These are phyloP conservation scores for Cystobasidium ongulense DNA, from an alignment of 768 basidiomycete genomes.

Conservation along the genomic window DNA sequence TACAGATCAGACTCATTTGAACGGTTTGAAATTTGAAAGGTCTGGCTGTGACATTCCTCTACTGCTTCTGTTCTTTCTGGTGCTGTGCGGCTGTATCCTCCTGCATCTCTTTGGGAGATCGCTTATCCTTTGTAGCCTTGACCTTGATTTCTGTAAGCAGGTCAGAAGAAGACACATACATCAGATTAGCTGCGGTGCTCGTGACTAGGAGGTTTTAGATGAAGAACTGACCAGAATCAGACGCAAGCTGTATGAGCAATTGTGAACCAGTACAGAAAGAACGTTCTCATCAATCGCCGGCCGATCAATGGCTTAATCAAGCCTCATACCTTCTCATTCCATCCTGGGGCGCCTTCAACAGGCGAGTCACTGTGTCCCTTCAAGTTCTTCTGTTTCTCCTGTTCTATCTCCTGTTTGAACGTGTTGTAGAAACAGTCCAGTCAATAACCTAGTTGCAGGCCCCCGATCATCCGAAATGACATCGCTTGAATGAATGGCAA, in stretches of 20 bases:
- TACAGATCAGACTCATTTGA: too few species aligned
- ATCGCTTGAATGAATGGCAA: not conserved
- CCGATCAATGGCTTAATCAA: not conserved
- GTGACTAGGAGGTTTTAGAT: not conserved
- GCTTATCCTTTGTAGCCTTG: slow-evolving; percentile 11
- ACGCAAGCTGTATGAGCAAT: not conserved
- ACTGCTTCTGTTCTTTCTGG: slow-evolving; percentile 13
- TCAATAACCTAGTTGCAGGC: not conserved
- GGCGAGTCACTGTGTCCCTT: slow-evolving; percentile 3
- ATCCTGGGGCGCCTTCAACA: slow-evolving; percentile 2
- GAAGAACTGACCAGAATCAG: not conserved
- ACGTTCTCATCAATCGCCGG: too few species aligned
- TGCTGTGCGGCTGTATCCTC: slow-evolving; percentile 2
- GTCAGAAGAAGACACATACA: not conserved
- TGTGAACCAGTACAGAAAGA: not conserved
- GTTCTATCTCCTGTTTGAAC: not conserved
- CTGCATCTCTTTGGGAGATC: slow-evolving; percentile 2
- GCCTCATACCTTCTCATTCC: slow-evolving; percentile 10
- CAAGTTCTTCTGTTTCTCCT: slow-evolving; percentile 21
- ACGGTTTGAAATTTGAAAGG: too few species aligned
- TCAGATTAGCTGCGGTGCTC: not conserved
- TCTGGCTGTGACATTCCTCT: too few species aligned
- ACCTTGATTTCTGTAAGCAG: slow-evolving; percentile 6
- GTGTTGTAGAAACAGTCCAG: not conserved
- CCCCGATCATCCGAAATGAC: not conserved